Base-by-base conservation (phyloP, 139 green algal genomes). In the Asterochloris erici region DNA sequence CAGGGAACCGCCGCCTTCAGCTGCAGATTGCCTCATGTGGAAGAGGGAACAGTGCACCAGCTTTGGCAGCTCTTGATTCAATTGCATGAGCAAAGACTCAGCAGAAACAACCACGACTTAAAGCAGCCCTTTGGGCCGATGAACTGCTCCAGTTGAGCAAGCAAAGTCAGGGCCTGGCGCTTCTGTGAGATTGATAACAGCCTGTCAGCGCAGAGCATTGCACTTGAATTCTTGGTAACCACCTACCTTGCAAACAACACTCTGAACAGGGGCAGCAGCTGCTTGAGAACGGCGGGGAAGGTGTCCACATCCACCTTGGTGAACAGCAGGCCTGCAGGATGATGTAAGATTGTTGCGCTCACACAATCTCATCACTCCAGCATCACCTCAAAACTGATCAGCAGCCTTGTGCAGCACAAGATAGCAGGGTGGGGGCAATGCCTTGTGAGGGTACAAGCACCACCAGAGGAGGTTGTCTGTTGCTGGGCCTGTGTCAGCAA, bases 231-330 rank as follows among this genome's bases (percentile, higher is more conserved):
- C 2, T 54, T 54, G 38, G 4, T 54, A 54, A 54, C 4, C 38
- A 54, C 38, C 38, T 54, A 54, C 38, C 38, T 54, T 54, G 38
- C 38, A 54, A 54, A 87, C 23, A 14, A 63, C 66, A 19, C 82
- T 66, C 63, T 90, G 78, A 54, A 82, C 86, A 63, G 81, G 73
- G 19, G 80, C 14, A 0, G 84, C 88, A 10, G 68, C 84, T 11
- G 70, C 71, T 21, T 54, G 38, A 85, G 66, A 16, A 89, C 81
- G 11, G 60, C 70, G 0, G 75, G 63, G 24, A 88, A 90, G 27
- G 85, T 68, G 26, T 94, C 86, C 70, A 92, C 77, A 74, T 92
- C 92, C 66, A 93, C 91, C 9, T 85, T 84, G 64, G 92, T 90
- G 63, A 91, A 91, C 69, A 95, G 79, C 47, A 95, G 81, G 4